These are phyloP conservation scores for Irpex sp. DNA, from an alignment of 1,284 basidiomycete species.

Conservation along the genomic window DNA sequence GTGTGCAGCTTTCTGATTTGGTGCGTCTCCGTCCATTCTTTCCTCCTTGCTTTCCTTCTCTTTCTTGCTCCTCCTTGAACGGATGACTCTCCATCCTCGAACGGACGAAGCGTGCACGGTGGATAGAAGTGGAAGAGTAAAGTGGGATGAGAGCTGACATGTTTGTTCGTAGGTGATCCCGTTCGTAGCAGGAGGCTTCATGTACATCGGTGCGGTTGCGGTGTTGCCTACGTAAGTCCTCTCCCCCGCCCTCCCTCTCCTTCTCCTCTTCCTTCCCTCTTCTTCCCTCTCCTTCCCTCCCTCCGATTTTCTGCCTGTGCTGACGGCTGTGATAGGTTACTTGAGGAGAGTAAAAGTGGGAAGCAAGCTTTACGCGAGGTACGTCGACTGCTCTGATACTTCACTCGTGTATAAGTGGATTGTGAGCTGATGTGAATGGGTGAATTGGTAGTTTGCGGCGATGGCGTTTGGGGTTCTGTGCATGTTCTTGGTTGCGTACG, in stretches of 20 bases:
- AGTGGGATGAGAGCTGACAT: not conserved
- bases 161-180: constrained; percentile 65
- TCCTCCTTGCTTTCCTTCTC: not conserved
- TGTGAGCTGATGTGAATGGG: not conserved
- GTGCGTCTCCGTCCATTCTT: too few relatives aligned
- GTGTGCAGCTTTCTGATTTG: constrained; percentile 69
- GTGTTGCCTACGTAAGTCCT: constrained; percentile 79
- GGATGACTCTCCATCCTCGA: too few relatives aligned
- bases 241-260: too few relatives aligned
- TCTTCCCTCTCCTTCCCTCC: too few relatives aligned
- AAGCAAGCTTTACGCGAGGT: constrained; percentile 85
- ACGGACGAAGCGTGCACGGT: not conserved
- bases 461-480: constrained; percentile 85
- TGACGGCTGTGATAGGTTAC: too few relatives aligned
- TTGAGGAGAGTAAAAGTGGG: constrained; percentile 81
- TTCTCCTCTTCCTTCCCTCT: not conserved
- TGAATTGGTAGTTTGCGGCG: constrained; percentile 61
- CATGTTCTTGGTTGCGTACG: constrained; percentile 86
- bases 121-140: not conserved
- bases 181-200: constrained; percentile 87
- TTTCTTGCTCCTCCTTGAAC: not conserved
- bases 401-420: not conserved
- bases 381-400: constrained; percentile 18
- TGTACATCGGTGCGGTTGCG: constrained; percentile 88
- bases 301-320: too few relatives aligned